These are phyloP conservation scores for Cadophora sp. DNA, from an alignment of 2,329 filamentous ascomycete species.

Conservation along the genomic window DNA sequence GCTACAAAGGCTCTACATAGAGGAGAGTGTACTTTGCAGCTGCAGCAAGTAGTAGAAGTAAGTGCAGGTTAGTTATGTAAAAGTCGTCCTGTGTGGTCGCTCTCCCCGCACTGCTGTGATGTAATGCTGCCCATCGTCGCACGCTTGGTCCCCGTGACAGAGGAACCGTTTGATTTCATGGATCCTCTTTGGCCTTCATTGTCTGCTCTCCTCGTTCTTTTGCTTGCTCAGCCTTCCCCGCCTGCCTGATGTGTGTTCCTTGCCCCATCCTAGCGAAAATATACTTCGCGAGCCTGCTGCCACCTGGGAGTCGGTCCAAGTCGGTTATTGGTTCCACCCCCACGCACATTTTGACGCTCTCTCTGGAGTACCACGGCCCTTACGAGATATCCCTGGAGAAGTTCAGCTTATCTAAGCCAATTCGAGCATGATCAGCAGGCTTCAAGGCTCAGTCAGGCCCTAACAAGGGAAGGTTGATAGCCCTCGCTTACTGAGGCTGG, in stretches of 20 bases:
- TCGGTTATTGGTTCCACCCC: slow-evolving; percentile 24
- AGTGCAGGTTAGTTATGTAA: slow-evolving; percentile 32
- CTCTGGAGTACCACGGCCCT: slow-evolving; percentile 30
- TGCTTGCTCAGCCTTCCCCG: slow-evolving; percentile 22
- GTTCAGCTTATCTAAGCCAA: slow-evolving; percentile 17
- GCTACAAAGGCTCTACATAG: slow-evolving; percentile 8
- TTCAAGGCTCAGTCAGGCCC: slow-evolving; percentile 14
- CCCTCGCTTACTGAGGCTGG: slow-evolving; percentile 10
- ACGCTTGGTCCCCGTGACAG: not conserved
- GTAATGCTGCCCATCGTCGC: slow-evolving; percentile 7
- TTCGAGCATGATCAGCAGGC: slow-evolving; percentile 33
- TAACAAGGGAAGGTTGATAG: slow-evolving; percentile 24
- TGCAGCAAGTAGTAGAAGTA: not conserved
- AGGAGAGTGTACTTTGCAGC: slow-evolving; percentile 7
- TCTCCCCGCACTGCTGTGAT: slow-evolving; percentile 7
- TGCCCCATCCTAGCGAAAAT: slow-evolving; percentile 11
- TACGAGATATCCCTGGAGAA: slow-evolving; percentile 32
- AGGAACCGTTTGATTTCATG: not conserved
- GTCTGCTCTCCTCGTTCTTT: no score
- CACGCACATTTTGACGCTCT: slow-evolving; percentile 20
- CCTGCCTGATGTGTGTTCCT: slow-evolving; percentile 18
- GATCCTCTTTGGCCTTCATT: not conserved
- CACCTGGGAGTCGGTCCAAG: not conserved
- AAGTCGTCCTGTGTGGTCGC: slow-evolving; percentile 23
- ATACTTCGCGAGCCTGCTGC: slow-evolving; percentile 9